A percentile compares a stretch with the other conserved stretches of the same genome.
Conservation (phyloP, 495 filamentous ascomycete genomes). For the Penicillium roqueforti region DNA sequence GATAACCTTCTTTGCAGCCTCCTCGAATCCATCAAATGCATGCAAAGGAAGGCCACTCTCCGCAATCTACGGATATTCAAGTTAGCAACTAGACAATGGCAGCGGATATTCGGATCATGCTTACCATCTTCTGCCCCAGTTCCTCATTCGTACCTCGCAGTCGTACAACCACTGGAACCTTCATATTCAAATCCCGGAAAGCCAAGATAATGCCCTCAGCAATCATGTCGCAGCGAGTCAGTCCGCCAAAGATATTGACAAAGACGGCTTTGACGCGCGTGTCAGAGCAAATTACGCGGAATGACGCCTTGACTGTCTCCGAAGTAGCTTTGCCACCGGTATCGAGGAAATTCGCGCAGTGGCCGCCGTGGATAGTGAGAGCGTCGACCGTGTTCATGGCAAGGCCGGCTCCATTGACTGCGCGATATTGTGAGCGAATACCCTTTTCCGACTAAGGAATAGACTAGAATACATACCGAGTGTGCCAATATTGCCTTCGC, state of each 20-base stretch:
- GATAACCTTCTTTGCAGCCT: slow-evolving; percentile 71
- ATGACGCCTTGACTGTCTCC: slow-evolving; percentile 75
- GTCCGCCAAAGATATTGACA: slow-evolving; percentile 87
- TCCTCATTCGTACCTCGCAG: slow-evolving; percentile 80
- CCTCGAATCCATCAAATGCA: slow-evolving; percentile 79
- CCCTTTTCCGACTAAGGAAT: background rate
- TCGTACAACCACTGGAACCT: slow-evolving; percentile 76
- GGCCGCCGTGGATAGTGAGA: slow-evolving; percentile 58
- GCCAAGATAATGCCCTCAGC: slow-evolving; percentile 75
- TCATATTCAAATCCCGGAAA: slow-evolving; percentile 65
- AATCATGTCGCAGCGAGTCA: slow-evolving; percentile 87
- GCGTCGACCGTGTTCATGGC: slow-evolving; percentile 92
- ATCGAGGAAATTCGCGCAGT: slow-evolving; percentile 79
- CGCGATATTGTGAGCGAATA: background rate
- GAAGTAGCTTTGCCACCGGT: slow-evolving; percentile 87
- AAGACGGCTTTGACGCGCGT: slow-evolving; percentile 68
- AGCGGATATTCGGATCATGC: slow-evolving; percentile 3
- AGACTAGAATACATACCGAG: slow-evolving; percentile 37
- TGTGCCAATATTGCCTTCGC: slow-evolving; percentile 61
- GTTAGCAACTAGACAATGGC: slow-evolving; percentile 11
- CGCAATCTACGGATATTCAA: slow-evolving; percentile 47
- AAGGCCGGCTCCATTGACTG: slow-evolving; percentile 82
- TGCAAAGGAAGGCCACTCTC: slow-evolving; percentile 69
- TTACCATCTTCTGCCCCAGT: slow-evolving; percentile 66
- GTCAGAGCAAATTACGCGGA: slow-evolving; percentile 68